These are phyloP conservation scores for Pichia sp. DNA, from an alignment of 1,139 yeast genomes.

Conservation along the genomic window DNA sequence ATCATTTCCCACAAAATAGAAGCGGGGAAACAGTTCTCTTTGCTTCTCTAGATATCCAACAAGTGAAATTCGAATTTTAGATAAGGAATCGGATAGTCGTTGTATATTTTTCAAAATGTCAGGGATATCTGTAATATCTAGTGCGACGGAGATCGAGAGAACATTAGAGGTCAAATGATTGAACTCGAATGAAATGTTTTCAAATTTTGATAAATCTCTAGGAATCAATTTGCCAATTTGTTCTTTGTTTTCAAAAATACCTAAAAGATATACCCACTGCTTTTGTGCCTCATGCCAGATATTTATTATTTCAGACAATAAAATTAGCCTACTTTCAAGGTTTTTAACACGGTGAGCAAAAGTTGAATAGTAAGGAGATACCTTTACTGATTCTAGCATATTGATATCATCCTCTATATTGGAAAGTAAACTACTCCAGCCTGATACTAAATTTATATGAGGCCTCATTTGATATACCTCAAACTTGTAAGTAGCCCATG, in stretches of 20 bases:
- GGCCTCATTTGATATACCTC: constrained; percentile 54
- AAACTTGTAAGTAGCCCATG: constrained; percentile 47
- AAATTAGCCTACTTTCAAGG: constrained; percentile 55
- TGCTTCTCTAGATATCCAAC: constrained; percentile 79
- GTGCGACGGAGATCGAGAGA: constrained; percentile 46
- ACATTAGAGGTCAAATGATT: constrained; percentile 47
- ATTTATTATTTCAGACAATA: constrained; percentile 52
- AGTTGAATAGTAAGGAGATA: constrained; percentile 56
- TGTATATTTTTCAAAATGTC: constrained; percentile 48
- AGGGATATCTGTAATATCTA: constrained; percentile 55
- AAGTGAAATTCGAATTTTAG: constrained; percentile 60
- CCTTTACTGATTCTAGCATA: constrained; percentile 64
- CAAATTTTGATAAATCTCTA: constrained; percentile 64
- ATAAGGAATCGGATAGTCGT: constrained; percentile 52
- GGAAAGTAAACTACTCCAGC: constrained; percentile 65
- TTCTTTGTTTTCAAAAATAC: constrained; percentile 59
- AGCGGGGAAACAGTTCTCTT: constrained; percentile 72
- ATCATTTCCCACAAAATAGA: constrained; percentile 87
- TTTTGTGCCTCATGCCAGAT: constrained; percentile 81
- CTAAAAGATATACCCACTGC: constrained; percentile 85
- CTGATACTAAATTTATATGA: constrained; percentile 54
- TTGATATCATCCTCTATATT: constrained; percentile 58
- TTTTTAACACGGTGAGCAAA: constrained; percentile 58
- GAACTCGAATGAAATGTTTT: constrained; percentile 60
- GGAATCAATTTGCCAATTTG: constrained; percentile 66